Conservation (phyloP, 139 green algal genomes). For the Volvox africanus region DNA sequence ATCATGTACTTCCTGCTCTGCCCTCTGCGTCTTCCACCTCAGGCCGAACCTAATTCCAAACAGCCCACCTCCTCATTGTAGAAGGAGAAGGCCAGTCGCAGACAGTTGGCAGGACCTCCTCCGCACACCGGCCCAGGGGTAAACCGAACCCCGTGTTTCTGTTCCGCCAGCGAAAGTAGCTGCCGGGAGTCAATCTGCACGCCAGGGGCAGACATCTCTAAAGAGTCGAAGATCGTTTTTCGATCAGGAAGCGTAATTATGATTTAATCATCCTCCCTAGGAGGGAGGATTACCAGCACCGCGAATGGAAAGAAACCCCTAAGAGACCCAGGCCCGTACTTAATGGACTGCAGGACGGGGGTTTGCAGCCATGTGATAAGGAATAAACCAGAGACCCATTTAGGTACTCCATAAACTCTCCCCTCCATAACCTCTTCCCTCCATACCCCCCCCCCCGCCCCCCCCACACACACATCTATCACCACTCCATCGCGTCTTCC, state of each 20-base stretch:
- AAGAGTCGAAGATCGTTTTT: background rate
- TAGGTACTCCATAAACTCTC: background rate
- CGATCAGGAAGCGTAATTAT: too few species aligned
- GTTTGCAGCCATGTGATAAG: too few species aligned
- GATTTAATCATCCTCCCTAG: too few species aligned
- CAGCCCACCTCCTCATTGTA: conserved; percentile 35
- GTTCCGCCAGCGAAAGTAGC: conserved; percentile 22
- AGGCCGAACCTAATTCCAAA: background rate
- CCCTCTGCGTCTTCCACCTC: background rate
- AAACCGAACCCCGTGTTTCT: conserved; percentile 44
- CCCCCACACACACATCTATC: too few species aligned
- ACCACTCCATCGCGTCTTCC: too few species aligned
- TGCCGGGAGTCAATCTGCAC: conserved; percentile 33
- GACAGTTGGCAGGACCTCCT: conserved; percentile 25
- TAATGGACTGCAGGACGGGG: background rate
- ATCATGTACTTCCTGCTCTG: background rate
- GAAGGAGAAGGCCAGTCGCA: conserved; percentile 50
- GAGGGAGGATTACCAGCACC: too few species aligned
- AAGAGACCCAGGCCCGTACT: background rate
- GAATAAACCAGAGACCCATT: background rate
- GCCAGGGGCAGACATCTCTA: background rate
- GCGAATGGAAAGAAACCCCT: background rate
- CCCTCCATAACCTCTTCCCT: background rate
- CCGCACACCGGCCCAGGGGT: conserved; percentile 43
- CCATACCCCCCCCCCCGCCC: background rate